A percentile compares a stretch with the other conserved stretches of the same genome.
Conservation (phyloP, 345 rosid species). For the Kandelia obovata region DNA sequence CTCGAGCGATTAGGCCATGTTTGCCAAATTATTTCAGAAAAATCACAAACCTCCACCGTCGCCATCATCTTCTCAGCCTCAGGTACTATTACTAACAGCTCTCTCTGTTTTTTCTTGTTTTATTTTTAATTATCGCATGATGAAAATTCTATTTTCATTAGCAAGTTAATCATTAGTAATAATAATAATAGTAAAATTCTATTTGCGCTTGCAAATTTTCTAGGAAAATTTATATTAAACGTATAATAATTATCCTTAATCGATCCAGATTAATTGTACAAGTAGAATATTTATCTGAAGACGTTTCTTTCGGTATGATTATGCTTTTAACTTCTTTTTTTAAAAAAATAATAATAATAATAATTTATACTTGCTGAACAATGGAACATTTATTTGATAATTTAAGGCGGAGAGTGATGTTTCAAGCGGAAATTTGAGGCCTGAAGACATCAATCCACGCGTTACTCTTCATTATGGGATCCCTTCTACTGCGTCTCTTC, state of each 20-base stretch:
- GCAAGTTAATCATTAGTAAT: too few relatives aligned
- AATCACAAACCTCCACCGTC: background rate
- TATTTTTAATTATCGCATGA: too few relatives aligned
- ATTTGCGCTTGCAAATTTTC: too few relatives aligned
- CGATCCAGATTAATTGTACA: too few relatives aligned
- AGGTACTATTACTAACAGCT: background rate
- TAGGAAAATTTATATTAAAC: too few relatives aligned
- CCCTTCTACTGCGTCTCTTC: slow-evolving; percentile 24
- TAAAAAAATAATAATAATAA: too few relatives aligned
- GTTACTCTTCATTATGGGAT: slow-evolving; percentile 28
- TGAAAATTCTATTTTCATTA: too few relatives aligned
- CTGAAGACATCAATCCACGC: slow-evolving; percentile 18
- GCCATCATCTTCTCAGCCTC: background rate
- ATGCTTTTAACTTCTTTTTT: background rate
- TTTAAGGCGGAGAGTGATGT: slow-evolving; percentile 3
- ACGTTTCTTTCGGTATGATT: background rate
- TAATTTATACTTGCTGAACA: background rate
- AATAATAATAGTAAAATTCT: too few relatives aligned
- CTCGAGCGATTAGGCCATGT: background rate
- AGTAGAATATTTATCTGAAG: too few relatives aligned
- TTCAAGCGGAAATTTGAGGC: slow-evolving; percentile 2
- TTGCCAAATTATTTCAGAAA: background rate
- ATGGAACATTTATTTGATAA: background rate
- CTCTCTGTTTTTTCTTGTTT: too few relatives aligned
- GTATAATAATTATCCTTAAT: too few relatives aligned